Conservation (phyloP, 169 alveolate species). For the Plasmodium sp. region DNA sequence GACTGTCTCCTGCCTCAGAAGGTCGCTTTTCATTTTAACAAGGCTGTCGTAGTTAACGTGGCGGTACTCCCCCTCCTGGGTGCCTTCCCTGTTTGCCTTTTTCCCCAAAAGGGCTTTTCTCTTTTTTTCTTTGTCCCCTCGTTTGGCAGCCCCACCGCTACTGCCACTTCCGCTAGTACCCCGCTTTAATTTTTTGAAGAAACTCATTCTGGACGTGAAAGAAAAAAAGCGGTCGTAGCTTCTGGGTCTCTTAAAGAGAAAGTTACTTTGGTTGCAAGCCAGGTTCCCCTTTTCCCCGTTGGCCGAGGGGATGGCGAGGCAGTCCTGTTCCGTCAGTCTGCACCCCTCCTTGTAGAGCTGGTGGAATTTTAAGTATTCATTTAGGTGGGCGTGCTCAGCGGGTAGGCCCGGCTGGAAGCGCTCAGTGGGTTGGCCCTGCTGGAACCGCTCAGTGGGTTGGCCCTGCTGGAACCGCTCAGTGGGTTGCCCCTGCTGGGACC, state of each 20-base stretch:
- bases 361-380: constrained; percentile 20
- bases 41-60: constrained; percentile 14
- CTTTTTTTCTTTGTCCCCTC: background rate
- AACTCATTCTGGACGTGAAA: constrained; percentile 24
- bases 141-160: background rate
- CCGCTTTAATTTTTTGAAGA: constrained; percentile 26
- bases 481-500: background rate
- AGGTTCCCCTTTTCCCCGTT: constrained; percentile 10
- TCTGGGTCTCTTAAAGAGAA: constrained; percentile 37
- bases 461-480: too few species aligned
- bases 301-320: background rate
- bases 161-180: background rate
- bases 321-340: constrained; percentile 10
- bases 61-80: background rate
- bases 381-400: background rate
- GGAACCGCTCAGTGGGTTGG: background rate
- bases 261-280: constrained; percentile 31
- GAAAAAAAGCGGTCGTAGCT: constrained; percentile 16
- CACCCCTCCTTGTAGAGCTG: constrained; percentile 28
- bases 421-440: background rate
- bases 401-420: background rate
- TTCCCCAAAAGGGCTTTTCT: background rate
- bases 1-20: background rate
- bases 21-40: constrained; percentile 1
- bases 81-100: background rate